Percentiles rank a stretch among this genome's conserved stretches.
phyloP scores from a whole-genome alignment of 2,329 filamentous ascomycete genomes.

The Epicoccum sorghinum region DNA sequence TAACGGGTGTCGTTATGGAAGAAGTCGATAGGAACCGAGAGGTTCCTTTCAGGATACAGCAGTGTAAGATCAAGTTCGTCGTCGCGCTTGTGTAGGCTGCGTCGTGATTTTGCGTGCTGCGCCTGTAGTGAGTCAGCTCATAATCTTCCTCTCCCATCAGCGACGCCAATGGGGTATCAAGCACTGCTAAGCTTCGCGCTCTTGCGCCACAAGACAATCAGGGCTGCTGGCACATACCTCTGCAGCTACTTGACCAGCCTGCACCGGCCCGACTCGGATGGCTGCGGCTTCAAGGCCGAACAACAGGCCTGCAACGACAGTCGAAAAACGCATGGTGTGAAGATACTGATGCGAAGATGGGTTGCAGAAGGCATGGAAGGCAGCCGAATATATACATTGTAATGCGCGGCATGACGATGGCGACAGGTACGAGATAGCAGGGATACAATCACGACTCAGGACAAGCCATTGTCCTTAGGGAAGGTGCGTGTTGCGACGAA shows the following conservation, averaged over 20 bases:
- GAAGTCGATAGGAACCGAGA: conserved; percentile 72
- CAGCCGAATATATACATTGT: conserved; percentile 7
- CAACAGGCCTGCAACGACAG: conserved; percentile 28
- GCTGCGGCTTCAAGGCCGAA: conserved; percentile 35
- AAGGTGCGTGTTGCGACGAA: conserved; percentile 33
- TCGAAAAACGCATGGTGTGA: conserved; percentile 35
- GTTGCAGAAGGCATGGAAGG: background rate
- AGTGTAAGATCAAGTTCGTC: conserved; percentile 40
- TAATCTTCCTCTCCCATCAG: background rate
- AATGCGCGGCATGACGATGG: conserved; percentile 19
- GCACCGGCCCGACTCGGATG: conserved; percentile 26
- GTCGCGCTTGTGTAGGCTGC: conserved; percentile 35
- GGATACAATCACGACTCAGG: conserved; percentile 23
- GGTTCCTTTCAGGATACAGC: conserved; percentile 57
- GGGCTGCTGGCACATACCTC: conserved; percentile 24
- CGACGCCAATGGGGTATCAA: background rate
- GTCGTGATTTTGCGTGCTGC: conserved; percentile 22
- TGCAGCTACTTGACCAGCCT: conserved; percentile 24
- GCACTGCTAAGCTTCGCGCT: conserved; percentile 10
- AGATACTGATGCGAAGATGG: conserved; percentile 16
- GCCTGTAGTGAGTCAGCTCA: conserved; percentile 17
- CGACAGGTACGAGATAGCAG: conserved; percentile 18
- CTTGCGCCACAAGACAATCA: conserved; percentile 1
- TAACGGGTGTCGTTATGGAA: conserved; percentile 82
- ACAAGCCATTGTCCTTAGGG: conserved; percentile 27